Conservation (phyloP, 2,329 filamentous ascomycete species). For the Zymoseptoria passerinii region DNA sequence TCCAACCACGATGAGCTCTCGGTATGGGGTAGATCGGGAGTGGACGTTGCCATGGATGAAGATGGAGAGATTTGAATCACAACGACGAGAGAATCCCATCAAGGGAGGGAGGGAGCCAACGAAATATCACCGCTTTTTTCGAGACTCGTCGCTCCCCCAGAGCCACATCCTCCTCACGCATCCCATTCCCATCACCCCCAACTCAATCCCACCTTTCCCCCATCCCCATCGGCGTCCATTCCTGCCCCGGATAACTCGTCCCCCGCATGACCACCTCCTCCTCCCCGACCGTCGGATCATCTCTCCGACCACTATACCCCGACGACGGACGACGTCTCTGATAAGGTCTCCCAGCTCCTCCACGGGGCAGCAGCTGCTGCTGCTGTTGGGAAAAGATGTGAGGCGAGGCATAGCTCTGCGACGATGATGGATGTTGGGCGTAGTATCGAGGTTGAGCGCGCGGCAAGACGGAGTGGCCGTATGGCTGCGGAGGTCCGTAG, state of each 20-base stretch:
- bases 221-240: slow-evolving; percentile 49
- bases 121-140: too few species aligned
- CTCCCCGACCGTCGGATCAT: slow-evolving; percentile 23
- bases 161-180: neutral
- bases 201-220: neutral
- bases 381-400: slow-evolving; percentile 3
- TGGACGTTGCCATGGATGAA: too few species aligned
- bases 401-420: neutral
- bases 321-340: slow-evolving; percentile 11
- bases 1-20: too few species aligned
- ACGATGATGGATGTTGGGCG: neutral
- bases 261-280: slow-evolving; percentile 47
- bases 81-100: too few species aligned
- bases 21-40: too few species aligned
- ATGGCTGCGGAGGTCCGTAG: neutral
- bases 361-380: slow-evolving; percentile 1
- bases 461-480: neutral
- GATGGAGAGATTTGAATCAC: too few species aligned
- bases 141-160: too few species aligned
- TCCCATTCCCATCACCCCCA: neutral
- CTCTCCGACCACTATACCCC: slow-evolving; percentile 20
- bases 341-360: slow-evolving; percentile 2
- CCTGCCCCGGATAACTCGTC: slow-evolving; percentile 61
- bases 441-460: neutral
- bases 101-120: too few species aligned